phyloP scores from a whole-genome alignment of 75 land plant genomes.

The Sequoiadendron giganteum region DNA sequence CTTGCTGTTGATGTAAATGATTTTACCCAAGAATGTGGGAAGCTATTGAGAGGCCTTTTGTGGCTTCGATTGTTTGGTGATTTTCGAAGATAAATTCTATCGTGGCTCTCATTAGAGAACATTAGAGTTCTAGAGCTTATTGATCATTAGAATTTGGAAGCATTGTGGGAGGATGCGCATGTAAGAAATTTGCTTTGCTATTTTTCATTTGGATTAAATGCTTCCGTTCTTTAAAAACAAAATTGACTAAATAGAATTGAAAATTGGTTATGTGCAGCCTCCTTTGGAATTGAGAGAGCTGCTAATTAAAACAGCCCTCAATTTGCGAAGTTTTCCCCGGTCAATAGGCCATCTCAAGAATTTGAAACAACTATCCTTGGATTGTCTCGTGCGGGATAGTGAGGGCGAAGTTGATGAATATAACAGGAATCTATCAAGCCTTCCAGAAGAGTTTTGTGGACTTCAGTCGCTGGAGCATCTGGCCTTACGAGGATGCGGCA shows the following conservation, averaged over 20 bases:
- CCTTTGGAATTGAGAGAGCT: not conserved
- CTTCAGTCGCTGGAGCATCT: not conserved
- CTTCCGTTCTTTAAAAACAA: no score
- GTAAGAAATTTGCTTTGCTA: no score
- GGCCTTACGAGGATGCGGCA: not conserved
- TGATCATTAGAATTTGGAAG: no score
- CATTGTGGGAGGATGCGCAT: no score
- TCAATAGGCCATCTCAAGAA: not conserved
- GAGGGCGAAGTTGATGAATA: no score
- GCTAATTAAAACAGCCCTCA: no score
- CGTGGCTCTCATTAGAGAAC: not conserved
- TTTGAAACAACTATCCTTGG: not conserved
- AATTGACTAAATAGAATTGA: not conserved
- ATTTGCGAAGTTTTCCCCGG: not conserved
- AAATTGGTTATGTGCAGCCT: not conserved
- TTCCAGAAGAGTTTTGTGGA: constrained; percentile 2
- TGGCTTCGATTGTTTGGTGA: not conserved
- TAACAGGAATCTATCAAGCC: not conserved
- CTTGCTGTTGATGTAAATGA: not conserved
- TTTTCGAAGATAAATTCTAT: not conserved
- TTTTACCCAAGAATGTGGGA: not conserved
- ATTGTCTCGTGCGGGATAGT: no score
- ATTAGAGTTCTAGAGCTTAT: no score
- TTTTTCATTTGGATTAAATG: no score
- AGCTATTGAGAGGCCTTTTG: not conserved